A percentile compares a stretch with the other conserved stretches of the same genome.
Evolutionary conservation across 495 filamentous ascomycete species (phyloP).

Genomic region (Aspergillus nidulans): DNA sequence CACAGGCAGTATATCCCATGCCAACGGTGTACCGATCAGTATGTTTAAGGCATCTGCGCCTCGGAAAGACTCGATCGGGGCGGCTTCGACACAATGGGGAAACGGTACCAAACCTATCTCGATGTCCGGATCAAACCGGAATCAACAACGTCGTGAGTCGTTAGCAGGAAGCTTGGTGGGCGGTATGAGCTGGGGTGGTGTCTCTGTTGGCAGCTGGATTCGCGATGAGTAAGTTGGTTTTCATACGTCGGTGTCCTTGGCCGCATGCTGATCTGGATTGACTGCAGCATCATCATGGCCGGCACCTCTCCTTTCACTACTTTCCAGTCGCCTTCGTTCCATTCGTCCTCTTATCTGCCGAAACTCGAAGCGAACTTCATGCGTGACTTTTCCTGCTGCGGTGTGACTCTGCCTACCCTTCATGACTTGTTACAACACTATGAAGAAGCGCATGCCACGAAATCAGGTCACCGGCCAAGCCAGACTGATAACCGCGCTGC

Average conservation of each 20-base stretch:
- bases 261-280: conserved; percentile 24
- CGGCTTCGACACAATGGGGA: conserved; percentile 53
- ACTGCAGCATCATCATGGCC: conserved; percentile 82
- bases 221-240: conserved; percentile 82
- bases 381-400: conserved; percentile 93
- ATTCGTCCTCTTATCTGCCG: conserved; percentile 95
- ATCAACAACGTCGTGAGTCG: conserved; percentile 75
- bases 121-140: conserved; percentile 69
- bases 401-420: conserved; percentile 75
- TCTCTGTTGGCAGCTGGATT: conserved; percentile 95
- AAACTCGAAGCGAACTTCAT: conserved; percentile 97
- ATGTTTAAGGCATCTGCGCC: conserved; percentile 53
- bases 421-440: conserved; percentile 96
- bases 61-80: conserved; percentile 69
- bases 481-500: conserved; percentile 55
- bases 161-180: conserved; percentile 81
- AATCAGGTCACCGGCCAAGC: conserved; percentile 52
- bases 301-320: conserved; percentile 83
- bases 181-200: conserved; percentile 97
- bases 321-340: conserved; percentile 90
- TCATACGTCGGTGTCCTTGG: background rate
- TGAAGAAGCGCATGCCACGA: conserved; percentile 82
- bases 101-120: conserved; percentile 83
- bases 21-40: conserved; percentile 46
- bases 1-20: conserved; percentile 37